Percentiles rank a stretch among this genome's conserved stretches.
Evolutionary conservation across 2,329 filamentous ascomycete species (phyloP).

Genomic region (Cladorrhinum sp.): DNA sequence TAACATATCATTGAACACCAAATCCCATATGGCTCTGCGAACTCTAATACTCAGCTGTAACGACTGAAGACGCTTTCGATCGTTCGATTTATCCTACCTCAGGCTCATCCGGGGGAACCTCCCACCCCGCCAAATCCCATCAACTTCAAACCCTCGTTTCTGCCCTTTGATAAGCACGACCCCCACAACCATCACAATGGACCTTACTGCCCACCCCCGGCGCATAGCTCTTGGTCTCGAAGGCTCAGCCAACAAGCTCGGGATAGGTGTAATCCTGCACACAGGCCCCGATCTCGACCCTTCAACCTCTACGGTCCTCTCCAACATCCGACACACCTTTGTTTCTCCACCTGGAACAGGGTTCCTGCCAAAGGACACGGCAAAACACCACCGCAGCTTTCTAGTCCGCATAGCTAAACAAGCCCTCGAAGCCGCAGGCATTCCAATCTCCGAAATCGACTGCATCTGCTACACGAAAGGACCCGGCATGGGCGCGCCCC

Average conservation of each 20-base stretch:
- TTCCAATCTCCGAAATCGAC: slow-evolving; percentile 66
- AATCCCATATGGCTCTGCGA: background rate
- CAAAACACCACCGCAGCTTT: slow-evolving; percentile 83
- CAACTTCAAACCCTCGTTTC: background rate
- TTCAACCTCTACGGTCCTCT: slow-evolving; percentile 64
- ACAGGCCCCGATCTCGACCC: slow-evolving; percentile 41
- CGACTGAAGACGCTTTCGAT: background rate
- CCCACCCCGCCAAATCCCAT: background rate
- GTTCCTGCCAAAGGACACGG: slow-evolving; percentile 95
- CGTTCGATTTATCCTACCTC: background rate
- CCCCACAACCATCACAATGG: slow-evolving; percentile 22
- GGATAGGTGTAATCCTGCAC: slow-evolving; percentile 88
- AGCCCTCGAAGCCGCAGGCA: slow-evolving; percentile 67
- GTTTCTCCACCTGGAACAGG: slow-evolving; percentile 87
- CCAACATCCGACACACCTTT: slow-evolving; percentile 94
- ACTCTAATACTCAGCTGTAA: too few species aligned
- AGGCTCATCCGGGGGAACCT: too few species aligned
- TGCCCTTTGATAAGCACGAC: background rate
- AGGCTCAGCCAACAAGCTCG: slow-evolving; percentile 96
- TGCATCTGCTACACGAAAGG: slow-evolving; percentile 96
- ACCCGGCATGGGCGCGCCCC: slow-evolving; percentile 92
- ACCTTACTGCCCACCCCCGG: slow-evolving; percentile 36
- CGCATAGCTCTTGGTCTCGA: slow-evolving; percentile 65
- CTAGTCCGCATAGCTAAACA: slow-evolving; percentile 77
- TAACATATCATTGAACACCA: background rate